A percentile compares a stretch with the other conserved stretches of the same genome.
These are phyloP conservation scores for Sporothrix brasiliensis DNA, from an alignment of 2,329 filamentous ascomycete genomes.

Conservation along the genomic window DNA sequence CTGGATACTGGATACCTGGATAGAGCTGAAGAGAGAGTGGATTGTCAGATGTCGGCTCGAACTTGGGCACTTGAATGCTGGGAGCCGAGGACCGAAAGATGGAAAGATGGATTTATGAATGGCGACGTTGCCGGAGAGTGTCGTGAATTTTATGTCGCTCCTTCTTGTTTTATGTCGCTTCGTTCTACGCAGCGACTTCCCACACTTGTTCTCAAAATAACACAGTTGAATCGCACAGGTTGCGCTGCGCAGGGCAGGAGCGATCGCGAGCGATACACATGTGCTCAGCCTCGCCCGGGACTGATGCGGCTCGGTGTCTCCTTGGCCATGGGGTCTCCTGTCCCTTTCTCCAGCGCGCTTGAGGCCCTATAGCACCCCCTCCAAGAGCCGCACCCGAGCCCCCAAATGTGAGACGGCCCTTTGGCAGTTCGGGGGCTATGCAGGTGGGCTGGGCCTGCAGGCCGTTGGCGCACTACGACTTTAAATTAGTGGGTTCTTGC, in stretches of 20 bases:
- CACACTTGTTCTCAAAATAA: conserved; percentile 12
- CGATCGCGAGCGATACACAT: conserved; percentile 2
- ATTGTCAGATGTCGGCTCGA: conserved; percentile 8
- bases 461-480: not conserved
- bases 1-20: no score
- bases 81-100: not conserved
- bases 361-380: not conserved
- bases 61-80: not conserved
- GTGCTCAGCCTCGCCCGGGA: conserved; percentile 20
- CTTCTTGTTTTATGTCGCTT: not conserved
- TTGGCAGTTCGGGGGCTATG: conserved; percentile 12
- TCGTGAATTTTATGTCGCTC: not conserved
- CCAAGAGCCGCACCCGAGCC: not conserved
- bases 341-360: not conserved
- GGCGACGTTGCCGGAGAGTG: not conserved
- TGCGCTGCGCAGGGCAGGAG: not conserved
- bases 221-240: conserved; percentile 1
- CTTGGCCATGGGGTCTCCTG: not conserved
- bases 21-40: not conserved
- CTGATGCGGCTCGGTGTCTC: not conserved
- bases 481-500: not conserved
- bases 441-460: conserved; percentile 7
- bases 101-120: conserved; percentile 4
- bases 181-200: not conserved
- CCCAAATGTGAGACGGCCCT: not conserved